Conservation (phyloP, 306 rosid species). For the Erythrophleum fordii region DNA sequence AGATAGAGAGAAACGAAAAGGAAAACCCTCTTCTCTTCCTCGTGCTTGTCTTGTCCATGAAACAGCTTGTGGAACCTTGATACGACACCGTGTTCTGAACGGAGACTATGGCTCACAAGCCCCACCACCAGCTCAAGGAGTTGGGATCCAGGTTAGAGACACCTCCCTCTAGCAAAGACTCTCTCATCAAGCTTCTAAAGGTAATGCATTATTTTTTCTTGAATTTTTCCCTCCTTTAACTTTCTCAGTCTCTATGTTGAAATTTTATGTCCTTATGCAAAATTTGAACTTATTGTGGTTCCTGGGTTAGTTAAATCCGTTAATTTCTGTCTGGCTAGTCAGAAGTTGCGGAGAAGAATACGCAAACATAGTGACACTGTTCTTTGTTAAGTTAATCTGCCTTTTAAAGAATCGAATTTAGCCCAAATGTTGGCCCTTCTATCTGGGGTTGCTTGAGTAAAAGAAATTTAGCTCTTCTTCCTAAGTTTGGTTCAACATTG, state of each 20-base stretch:
- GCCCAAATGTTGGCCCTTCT: constrained; percentile 24
- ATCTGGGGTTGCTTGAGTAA: neutral
- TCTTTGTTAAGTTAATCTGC: constrained; percentile 27
- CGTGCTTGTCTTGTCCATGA: constrained; percentile 44
- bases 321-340: constrained; percentile 41
- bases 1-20: constrained; percentile 3
- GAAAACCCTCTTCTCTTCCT: constrained; percentile 39
- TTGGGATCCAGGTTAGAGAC: constrained; percentile 88
- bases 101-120: constrained; percentile 64
- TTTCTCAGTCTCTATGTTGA: neutral
- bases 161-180: constrained; percentile 64
- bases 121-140: constrained; percentile 82
- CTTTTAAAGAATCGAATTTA: constrained; percentile 24
- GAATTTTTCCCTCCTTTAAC: constrained; percentile 17
- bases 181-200: constrained; percentile 73
- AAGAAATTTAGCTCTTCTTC: neutral
- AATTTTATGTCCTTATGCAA: neutral
- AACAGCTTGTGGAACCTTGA: constrained; percentile 36
- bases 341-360: constrained; percentile 1
- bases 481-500: constrained; percentile 12
- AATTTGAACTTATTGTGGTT: constrained; percentile 15
- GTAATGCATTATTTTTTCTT: constrained; percentile 45
- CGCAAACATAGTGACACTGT: neutral
- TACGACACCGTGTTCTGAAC: constrained; percentile 46
- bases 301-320: constrained; percentile 42